Evolutionary conservation across 129 eudicot species (phyloP), one percentile per base, ranked within the genome.

Genomic region (Ambrosia trifida): DNA sequence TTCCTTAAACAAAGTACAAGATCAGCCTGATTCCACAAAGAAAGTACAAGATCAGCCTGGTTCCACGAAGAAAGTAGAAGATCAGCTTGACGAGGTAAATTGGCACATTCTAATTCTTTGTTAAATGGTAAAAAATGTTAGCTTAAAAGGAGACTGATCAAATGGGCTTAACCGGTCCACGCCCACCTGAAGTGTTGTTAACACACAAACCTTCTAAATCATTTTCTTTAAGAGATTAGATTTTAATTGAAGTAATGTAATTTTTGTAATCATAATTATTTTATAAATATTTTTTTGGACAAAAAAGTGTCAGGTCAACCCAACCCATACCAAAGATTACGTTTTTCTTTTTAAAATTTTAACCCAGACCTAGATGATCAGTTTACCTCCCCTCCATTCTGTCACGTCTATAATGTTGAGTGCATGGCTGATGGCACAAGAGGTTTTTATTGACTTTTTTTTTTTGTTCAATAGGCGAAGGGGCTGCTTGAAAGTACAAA

Each of bases 1-100:
- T 53, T 79, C 86, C 54, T 66, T 81, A 10, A 75, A 38, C 32
- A 91, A 91, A 88, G 94, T 80, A 31, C 81, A 91, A 64, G 95
- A 91, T 60, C 64, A 8, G 51, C 28, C 57, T 61, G 88, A 73
- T 60, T 69, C 84, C 69, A 75, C 36, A 41, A 77, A 50, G 68
- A 78, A 73, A 68, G 81, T 46, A 24, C 84, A 44, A 62, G 67
- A 62, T 62, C 70, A 84, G 70, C 68, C 79, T 75, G 73, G 62
- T 44, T 78, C 85, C 62, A 67, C 81, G 4, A 75, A 24, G 45
- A 91, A 91, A 88, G 91, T 76, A 32, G 81, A 91, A 68, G 95
- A 62, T 62, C 96, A 95, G 76, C 94, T 95, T 79, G 90, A 88
- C 11, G 99, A 95, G 97, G 99, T 95, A 86, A 49, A 68, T 13